Conservation (phyloP, 768 basidiomycete species). For the Suillus clintonianus region DNA sequence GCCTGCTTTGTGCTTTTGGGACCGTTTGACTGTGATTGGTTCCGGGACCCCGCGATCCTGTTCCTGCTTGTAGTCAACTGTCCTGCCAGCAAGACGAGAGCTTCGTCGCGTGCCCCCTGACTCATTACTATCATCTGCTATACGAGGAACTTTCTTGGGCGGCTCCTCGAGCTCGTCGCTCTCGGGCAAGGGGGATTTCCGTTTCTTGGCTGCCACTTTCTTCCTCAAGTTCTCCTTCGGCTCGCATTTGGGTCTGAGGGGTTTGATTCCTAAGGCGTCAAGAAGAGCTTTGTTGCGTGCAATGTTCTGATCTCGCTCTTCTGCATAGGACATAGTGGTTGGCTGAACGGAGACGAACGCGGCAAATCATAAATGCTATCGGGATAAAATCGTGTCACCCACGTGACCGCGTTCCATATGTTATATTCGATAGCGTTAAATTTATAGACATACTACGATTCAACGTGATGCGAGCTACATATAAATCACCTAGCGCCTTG, state of each 20-base stretch:
- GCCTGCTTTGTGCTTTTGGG: slow-evolving; percentile 37
- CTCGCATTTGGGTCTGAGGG: slow-evolving; percentile 44
- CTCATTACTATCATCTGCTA: slow-evolving; percentile 23
- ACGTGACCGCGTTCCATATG: background rate
- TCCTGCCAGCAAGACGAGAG: slow-evolving; percentile 61
- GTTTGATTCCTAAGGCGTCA: slow-evolving; percentile 40
- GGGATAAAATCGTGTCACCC: background rate
- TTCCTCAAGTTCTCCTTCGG: slow-evolving; percentile 42
- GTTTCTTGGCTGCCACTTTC: slow-evolving; percentile 40
- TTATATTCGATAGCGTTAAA: background rate
- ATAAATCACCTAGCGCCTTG: background rate
- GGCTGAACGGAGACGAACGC: background rate
- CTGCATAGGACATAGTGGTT: slow-evolving; percentile 28
- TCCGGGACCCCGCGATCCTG: slow-evolving; percentile 33
- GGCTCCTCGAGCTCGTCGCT: slow-evolving; percentile 20
- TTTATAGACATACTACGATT: slow-evolving; percentile 3
- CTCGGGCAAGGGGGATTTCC: slow-evolving; percentile 34
- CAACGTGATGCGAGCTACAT: background rate
- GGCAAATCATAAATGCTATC: background rate
- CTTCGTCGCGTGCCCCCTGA: slow-evolving; percentile 57
- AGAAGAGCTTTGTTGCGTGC: slow-evolving; percentile 47
- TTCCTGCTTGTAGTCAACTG: slow-evolving; percentile 54
- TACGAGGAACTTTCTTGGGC: slow-evolving; percentile 33
- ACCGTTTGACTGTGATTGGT: slow-evolving; percentile 41
- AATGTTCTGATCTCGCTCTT: slow-evolving; percentile 38